phyloP scores from a whole-genome alignment of 805 yeast genomes.

The Suhomyces emberorum region DNA sequence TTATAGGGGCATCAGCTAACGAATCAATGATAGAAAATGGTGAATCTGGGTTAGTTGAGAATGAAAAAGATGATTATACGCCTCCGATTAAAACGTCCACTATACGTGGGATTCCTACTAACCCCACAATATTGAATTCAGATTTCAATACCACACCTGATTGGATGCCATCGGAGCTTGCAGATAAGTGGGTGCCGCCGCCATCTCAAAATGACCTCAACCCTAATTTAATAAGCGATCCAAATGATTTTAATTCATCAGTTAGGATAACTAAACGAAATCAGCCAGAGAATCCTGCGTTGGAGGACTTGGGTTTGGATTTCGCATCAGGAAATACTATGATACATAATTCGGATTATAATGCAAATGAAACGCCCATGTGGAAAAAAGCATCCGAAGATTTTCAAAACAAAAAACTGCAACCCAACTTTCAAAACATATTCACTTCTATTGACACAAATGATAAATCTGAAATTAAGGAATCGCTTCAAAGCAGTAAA shows the following conservation, averaged over 20 bases:
- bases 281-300: not conserved
- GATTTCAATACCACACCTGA: constrained; percentile 28
- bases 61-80: constrained; percentile 5
- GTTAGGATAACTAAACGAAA: constrained; percentile 20
- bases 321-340: constrained; percentile 27
- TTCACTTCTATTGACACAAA: constrained; percentile 23
- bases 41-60: not conserved
- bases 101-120: constrained; percentile 7
- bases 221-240: constrained; percentile 6
- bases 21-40: not conserved
- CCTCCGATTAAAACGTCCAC: constrained; percentile 26
- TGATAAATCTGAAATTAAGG: constrained; percentile 10
- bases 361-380: constrained; percentile 24
- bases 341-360: constrained; percentile 26
- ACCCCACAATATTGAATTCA: not conserved
- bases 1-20: constrained; percentile 18
- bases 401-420: constrained; percentile 22
- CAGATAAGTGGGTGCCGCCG: constrained; percentile 29
- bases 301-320: constrained; percentile 15
- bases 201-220: constrained; percentile 1
- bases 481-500: constrained; percentile 3
- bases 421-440: constrained; percentile 29
- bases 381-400: constrained; percentile 33
- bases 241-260: constrained; percentile 19
- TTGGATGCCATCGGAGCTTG: constrained; percentile 43